These are phyloP conservation scores for Sonneratia alba DNA, from an alignment of 345 rosid genomes.

Conservation along the genomic window DNA sequence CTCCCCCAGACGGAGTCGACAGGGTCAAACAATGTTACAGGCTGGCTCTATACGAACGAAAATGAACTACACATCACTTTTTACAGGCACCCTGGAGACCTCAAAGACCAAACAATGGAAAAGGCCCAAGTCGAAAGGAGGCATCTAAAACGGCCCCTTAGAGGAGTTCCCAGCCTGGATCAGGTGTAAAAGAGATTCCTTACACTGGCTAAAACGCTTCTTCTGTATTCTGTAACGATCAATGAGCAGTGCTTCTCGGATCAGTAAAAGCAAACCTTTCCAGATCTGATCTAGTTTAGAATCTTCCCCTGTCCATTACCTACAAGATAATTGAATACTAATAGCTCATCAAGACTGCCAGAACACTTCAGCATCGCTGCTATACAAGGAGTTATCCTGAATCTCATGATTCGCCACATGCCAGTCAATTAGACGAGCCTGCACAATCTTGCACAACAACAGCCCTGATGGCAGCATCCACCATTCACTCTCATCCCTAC, in stretches of 20 bases:
- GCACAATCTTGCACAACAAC: constrained; percentile 60
- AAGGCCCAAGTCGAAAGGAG: neutral
- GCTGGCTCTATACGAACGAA: neutral
- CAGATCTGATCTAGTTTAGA: neutral
- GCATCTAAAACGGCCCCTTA: constrained; percentile 1
- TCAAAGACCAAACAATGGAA: neutral
- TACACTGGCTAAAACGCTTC: neutral
- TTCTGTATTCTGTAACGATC: neutral
- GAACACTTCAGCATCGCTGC: constrained; percentile 59
- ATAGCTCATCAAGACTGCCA: constrained; percentile 53
- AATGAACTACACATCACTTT: neutral
- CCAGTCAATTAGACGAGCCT: constrained; percentile 61
- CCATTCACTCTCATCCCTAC: constrained; percentile 96
- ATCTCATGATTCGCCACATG: constrained; percentile 88
- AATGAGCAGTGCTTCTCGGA: neutral
- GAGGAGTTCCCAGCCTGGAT: neutral
- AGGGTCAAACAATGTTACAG: neutral
- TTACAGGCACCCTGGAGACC: neutral
- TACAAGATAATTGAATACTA: neutral
- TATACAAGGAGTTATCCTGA: constrained; percentile 79
- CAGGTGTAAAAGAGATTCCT: neutral
- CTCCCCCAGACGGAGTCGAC: neutral
- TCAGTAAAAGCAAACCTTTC: neutral
- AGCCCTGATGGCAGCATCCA: constrained; percentile 87
- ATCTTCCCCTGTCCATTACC: neutral